Evolutionary conservation across 169 alveolate genomes (phyloP).

Genomic region (Eimeria acervulina): DNA sequence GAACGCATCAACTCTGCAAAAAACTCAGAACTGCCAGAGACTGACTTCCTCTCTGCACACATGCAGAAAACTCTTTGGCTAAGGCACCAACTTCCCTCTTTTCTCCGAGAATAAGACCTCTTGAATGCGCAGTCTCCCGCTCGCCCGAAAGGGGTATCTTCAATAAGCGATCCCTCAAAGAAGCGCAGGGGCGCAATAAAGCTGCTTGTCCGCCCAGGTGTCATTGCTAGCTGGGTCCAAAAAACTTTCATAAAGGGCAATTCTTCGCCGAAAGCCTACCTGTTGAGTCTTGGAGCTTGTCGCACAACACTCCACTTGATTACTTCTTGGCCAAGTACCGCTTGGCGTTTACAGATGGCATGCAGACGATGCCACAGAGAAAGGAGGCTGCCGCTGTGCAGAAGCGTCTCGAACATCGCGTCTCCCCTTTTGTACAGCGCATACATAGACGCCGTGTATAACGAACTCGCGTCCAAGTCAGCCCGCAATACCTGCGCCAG

Average conservation of each 20-base stretch:
- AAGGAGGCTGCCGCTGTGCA: slow-evolving; percentile 81
- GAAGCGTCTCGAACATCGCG: slow-evolving; percentile 71
- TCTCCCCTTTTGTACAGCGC: slow-evolving; percentile 79
- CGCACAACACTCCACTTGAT: slow-evolving; percentile 78
- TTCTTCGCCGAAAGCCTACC: background rate
- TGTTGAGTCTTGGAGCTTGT: slow-evolving; percentile 80
- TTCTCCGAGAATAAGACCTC: background rate
- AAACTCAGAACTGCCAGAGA: background rate
- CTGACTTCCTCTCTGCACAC: background rate
- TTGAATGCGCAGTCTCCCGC: background rate
- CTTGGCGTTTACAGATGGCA: slow-evolving; percentile 56
- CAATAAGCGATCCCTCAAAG: background rate
- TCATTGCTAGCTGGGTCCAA: background rate
- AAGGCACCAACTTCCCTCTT: background rate
- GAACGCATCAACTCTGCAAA: background rate
- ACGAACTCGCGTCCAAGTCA: slow-evolving; percentile 58
- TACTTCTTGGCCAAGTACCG: slow-evolving; percentile 59
- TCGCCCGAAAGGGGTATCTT: background rate
- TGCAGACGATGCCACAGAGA: slow-evolving; percentile 82
- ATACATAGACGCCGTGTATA: slow-evolving; percentile 71
- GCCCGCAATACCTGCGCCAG: slow-evolving; percentile 60
- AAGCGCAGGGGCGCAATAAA: background rate
- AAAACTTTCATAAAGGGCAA: background rate
- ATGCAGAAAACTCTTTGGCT: background rate
- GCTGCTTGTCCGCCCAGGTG: background rate